Base-by-base conservation (phyloP, 2,329 filamentous ascomycete genomes). In the Chaetomiaceae sp. region DNA sequence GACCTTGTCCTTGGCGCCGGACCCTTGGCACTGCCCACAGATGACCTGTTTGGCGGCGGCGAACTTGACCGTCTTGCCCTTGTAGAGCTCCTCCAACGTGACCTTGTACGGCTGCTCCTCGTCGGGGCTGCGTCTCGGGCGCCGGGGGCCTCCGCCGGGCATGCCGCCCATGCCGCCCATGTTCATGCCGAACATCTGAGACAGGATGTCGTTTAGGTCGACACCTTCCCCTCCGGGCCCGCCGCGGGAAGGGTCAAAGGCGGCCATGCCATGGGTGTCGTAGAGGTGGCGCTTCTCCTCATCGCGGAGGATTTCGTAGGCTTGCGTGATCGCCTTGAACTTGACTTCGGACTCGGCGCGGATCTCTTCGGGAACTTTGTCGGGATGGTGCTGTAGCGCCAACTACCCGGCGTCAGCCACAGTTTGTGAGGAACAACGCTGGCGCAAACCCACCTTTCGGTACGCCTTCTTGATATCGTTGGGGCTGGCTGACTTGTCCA, bases 1-100 rank as follows among this genome's bases (percentile, higher is more conserved):
- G 44, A 88, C 86, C 69, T 90, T 94, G 50, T 95, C 87, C 68
- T 90, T 94, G 51, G 87, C 93, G 33, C 93, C 93, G 38, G 76
- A 81, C 36, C 93, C 93, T 64, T 90, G 91, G 73, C 93, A 98
- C 59, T 82, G 77, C 49, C 76, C 76, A 69, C 93, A 98, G 51
- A 95, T 75, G 51, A 96, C 79, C 62, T 95, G 91, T 73, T 97
- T 97, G 61, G 90, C 94, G 61, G 87, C 93, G 8, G 88, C 83
- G 65, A 98, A 96, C 70, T 94, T 93, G 62, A 95, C 93, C 1
- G 93, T 96, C 75, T 97, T 96, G 60, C 93, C 93, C 71, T 95
- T 96, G 77, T 97, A 98, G 26, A 98, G 75, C 67, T 98, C 93
- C 65, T 97, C 93, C 49, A 98, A 71, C 2, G 82, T 86, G 48